Percentiles rank a stretch among this genome's conserved stretches.
Conservation (phyloP, 106 monocot species). For the Allium fistulosum region DNA sequence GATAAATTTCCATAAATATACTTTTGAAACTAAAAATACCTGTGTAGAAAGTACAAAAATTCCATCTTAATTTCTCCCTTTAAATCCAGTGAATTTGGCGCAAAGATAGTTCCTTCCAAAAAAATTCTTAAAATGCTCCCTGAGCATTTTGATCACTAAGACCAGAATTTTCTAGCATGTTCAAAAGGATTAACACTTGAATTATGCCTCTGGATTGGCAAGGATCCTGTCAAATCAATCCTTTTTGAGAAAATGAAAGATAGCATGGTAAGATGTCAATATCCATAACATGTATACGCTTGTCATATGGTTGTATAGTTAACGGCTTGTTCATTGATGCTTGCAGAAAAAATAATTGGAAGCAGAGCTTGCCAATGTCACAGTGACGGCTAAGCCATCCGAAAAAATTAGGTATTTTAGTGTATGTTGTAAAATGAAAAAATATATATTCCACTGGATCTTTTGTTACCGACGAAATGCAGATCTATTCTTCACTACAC, state of each 20-base stretch:
- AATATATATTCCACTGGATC: too few relatives aligned
- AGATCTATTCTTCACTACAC: too few relatives aligned
- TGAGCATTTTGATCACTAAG: conserved; percentile 95
- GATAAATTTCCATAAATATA: background rate
- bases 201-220: conserved; percentile 95
- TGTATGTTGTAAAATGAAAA: too few relatives aligned
- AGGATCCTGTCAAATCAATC: conserved; percentile 89
- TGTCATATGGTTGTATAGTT: background rate
- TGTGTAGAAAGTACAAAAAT: background rate
- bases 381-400: conserved; percentile 64
- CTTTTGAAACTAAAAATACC: background rate
- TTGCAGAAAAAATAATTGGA: conserved; percentile 97
- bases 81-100: conserved; percentile 76
- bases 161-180: conserved; percentile 85
- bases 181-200: conserved; percentile 90
- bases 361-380: conserved; percentile 85
- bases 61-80: background rate
- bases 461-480: too few relatives aligned
- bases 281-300: background rate
- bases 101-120: conserved; percentile 84
- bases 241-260: conserved; percentile 97
- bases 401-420: too few relatives aligned
- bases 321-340: background rate
- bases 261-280: conserved; percentile 60
- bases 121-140: conserved; percentile 94